These are phyloP conservation scores for Metschnikowia bowlesiae DNA, from an alignment of 805 yeast genomes.

Conservation along the genomic window DNA sequence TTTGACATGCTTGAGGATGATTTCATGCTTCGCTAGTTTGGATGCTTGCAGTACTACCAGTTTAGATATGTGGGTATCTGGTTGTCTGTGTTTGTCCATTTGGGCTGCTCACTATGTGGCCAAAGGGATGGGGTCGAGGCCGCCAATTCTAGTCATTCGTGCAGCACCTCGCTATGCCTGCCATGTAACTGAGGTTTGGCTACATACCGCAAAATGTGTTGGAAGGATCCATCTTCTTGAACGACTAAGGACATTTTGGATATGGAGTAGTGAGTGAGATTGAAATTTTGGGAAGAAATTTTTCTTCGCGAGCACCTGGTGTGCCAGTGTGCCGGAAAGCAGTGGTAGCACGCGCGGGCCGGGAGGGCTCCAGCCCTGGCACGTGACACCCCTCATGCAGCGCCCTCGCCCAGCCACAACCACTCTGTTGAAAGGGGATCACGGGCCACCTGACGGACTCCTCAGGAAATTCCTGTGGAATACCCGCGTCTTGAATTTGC, in stretches of 20 bases:
- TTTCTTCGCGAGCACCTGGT: slow-evolving; percentile 17
- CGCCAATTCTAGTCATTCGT: no score
- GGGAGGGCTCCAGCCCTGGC: slow-evolving; percentile 22
- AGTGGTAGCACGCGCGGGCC: slow-evolving; percentile 1
- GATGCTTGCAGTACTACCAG: no score
- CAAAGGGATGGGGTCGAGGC: background rate
- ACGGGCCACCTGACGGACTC: no score
- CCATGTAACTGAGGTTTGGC: background rate
- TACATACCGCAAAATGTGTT: slow-evolving; percentile 99
- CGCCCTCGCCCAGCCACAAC: background rate
- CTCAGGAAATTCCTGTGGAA: no score
- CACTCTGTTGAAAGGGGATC: background rate
- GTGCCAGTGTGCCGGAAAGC: slow-evolving; percentile 11
- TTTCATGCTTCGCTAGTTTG: no score
- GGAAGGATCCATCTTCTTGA: slow-evolving; percentile 99
- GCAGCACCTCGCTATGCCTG: no score
- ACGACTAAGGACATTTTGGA: slow-evolving; percentile 90
- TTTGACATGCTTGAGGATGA: no score
- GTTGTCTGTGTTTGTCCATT: no score
- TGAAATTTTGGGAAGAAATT: slow-evolving; percentile 15
- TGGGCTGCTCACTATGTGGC: no score
- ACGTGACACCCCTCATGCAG: slow-evolving; percentile 4
- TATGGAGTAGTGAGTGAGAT: slow-evolving; percentile 14
- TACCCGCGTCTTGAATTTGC: no score
- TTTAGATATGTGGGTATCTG: no score